phyloP scores from a whole-genome alignment of 202 grass and related monocot species.

The Tripidium arundinaceum region DNA sequence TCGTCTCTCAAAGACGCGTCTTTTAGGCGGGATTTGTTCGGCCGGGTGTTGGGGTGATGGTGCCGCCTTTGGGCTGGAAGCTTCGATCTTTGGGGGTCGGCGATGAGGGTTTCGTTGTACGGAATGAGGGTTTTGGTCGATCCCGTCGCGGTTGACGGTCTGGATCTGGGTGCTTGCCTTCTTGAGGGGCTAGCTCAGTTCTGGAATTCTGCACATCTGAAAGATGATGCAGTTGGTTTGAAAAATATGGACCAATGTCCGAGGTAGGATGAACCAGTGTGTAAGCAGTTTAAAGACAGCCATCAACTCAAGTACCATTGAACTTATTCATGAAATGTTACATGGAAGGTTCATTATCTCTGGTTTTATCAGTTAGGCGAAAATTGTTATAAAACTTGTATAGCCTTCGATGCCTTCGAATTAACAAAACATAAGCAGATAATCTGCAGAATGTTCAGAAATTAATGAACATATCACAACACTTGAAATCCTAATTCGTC shows the following conservation, averaged over 20 bases:
- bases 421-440: background rate
- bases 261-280: background rate
- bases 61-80: background rate
- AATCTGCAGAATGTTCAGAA: background rate
- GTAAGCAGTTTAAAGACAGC: background rate
- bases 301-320: background rate
- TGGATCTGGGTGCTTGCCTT: conserved; percentile 33
- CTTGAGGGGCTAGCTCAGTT: background rate
- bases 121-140: conserved; percentile 4
- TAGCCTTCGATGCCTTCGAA: background rate
- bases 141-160: background rate
- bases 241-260: background rate
- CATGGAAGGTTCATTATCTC: background rate
- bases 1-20: background rate
- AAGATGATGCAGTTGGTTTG: background rate
- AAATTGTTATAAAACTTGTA: background rate
- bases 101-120: background rate
- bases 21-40: background rate
- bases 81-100: background rate
- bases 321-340: background rate
- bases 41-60: background rate
- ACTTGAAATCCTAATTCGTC: background rate
- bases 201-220: background rate
- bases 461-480: background rate
- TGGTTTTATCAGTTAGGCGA: background rate